Evolutionary conservation across 2,329 filamentous ascomycete genomes (phyloP), one percentile per base, ranked within the genome.

Genomic region (Calonectria leucothoes): DNA sequence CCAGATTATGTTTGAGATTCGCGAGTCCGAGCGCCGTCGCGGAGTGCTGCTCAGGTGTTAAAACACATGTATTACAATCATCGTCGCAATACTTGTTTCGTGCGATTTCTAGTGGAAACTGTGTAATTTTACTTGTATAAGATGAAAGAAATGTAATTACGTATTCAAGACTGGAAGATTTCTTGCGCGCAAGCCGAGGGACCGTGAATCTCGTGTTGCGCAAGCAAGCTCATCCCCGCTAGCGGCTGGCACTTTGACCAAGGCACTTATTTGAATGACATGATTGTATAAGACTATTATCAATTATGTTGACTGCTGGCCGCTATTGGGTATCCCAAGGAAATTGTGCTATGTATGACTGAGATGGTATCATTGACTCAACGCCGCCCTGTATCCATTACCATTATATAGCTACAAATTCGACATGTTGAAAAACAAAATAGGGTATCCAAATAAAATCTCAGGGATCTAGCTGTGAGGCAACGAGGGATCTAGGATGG

Each of bases 1-100:
- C 51, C 96, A 98, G 86, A 87, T 98, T 81, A 99, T 99, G 97
- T 98, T 98, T 87, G 97, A 99, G 87, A 90, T 97, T 78, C 89
- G 97, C 66, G 95, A 98, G 86, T 89, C 90, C 51, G 97, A 99
- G 87, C 91, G 92, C 85, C 90, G 96, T 79, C 91, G 91, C 78
- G 97, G 97, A 0, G 93, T 98, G 72, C 89, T 91, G 78, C 83
- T 98, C 84, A 98, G 95, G 86, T 98, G 95, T 83, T 98, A 84
- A 72, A 75, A 29, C 49, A n/a, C 25, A 61, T 33, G 42, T 35
- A 39, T 20, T 15, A 49, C 35, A 25, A 33, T 15, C 15, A 29
- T 33, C 31, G 35, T 20, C 25, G 39, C 29, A 37, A 49, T 70
- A 59, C 37, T 14, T 35, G 61, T 69, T 66, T 66, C 52, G 39